Evolutionary conservation across 2,329 filamentous ascomycete genomes (phyloP).

Genomic region (Fusarium sp.): DNA sequence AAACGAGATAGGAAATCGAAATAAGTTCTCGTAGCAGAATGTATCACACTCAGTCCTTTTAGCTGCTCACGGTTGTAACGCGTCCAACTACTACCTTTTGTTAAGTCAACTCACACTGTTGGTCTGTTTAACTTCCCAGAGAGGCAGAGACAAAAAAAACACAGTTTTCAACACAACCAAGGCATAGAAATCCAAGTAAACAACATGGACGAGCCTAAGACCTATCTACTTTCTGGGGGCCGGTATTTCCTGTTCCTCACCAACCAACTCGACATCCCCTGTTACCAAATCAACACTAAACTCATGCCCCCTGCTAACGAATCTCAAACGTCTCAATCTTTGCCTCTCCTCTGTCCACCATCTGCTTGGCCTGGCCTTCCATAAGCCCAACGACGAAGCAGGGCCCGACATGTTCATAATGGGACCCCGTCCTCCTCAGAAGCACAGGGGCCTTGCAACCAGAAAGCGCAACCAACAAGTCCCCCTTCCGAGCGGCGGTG

Average conservation of each 20-base stretch:
- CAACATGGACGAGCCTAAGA: not conserved
- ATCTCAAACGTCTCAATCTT: not conserved
- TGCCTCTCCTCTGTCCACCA: not conserved
- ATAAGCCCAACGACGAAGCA: not conserved
- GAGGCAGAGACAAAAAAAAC: too few relatives aligned
- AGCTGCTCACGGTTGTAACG: too few relatives aligned
- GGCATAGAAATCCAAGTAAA: not conserved
- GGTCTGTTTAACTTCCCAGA: too few relatives aligned
- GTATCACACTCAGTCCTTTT: too few relatives aligned
- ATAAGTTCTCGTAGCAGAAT: too few relatives aligned
- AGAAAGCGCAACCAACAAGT: not conserved
- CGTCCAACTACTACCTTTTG: too few relatives aligned
- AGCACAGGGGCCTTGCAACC: not conserved
- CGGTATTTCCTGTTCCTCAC: not conserved
- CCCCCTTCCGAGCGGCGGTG: not conserved
- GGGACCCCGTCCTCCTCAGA: not conserved
- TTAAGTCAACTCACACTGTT: too few relatives aligned
- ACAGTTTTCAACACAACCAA: not conserved
- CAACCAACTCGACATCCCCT: not conserved
- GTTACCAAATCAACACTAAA: not conserved
- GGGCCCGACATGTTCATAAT: not conserved
- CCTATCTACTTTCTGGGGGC: not conserved
- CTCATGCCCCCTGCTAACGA: not conserved
- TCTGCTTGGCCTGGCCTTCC: not conserved
- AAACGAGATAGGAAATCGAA: too few relatives aligned